These are phyloP conservation scores for Eruca vesicaria DNA, from an alignment of 441 rosid genomes.

Conservation along the genomic window DNA sequence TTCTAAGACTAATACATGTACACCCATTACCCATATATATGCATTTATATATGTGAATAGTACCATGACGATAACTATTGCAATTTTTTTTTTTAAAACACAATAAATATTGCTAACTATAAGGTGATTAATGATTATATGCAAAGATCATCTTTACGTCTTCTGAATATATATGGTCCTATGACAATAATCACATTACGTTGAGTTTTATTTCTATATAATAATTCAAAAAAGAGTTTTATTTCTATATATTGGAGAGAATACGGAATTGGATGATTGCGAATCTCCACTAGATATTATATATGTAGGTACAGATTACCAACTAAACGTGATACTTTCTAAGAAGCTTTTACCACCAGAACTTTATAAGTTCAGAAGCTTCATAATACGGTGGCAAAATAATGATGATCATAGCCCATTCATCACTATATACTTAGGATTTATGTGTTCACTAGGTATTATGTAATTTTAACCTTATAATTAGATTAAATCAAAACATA, in stretches of 20 bases:
- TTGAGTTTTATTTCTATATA: not conserved
- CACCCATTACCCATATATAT: not conserved
- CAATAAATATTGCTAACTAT: too few relatives aligned
- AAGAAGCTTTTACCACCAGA: slow-evolving; percentile 12
- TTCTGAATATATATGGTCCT: not conserved
- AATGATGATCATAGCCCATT: not conserved
- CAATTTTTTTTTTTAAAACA: too few relatives aligned
- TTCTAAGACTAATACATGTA: not conserved
- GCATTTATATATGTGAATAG: not conserved
- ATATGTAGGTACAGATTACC: not conserved
- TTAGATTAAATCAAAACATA: not conserved
- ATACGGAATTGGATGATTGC: slow-evolving; percentile 19
- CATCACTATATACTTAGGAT: slow-evolving; percentile 7
- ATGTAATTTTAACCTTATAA: not conserved
- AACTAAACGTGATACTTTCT: slow-evolving; percentile 22
- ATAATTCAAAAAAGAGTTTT: too few relatives aligned
- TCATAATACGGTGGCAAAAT: slow-evolving; percentile 8
- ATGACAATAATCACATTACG: not conserved
- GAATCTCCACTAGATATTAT: slow-evolving; percentile 25
- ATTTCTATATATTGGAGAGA: not conserved
- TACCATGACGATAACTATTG: not conserved
- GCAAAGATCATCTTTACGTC: not conserved
- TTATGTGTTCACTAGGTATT: not conserved
- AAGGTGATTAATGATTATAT: not conserved
- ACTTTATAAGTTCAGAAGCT: slow-evolving; percentile 25